Percentiles rank a stretch among this genome's conserved stretches.
Conservation (phyloP, 1,284 basidiomycete genomes). For the Anthracocystis walkeri region DNA sequence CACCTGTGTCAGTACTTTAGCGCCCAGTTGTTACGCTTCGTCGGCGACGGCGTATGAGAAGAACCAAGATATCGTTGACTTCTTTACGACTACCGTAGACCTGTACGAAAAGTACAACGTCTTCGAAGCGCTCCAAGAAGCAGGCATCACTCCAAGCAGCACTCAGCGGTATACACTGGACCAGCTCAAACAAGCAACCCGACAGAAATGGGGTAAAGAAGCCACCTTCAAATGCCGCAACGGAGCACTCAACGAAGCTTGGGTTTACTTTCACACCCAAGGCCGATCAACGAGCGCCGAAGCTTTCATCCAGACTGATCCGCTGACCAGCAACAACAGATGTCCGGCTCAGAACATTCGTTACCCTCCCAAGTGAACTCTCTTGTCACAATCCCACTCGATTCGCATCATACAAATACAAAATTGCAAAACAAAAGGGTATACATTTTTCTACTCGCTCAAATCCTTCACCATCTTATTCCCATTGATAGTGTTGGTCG, state of each 20-base stretch:
- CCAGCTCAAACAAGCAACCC: constrained; percentile 27
- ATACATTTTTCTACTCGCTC: constrained; percentile 8
- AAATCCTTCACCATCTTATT: constrained; percentile 46
- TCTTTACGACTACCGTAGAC: constrained; percentile 42
- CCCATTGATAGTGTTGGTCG: constrained; percentile 61
- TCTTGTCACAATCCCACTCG: background rate
- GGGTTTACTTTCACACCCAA: constrained; percentile 46
- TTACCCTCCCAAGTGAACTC: constrained; percentile 43
- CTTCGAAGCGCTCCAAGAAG: constrained; percentile 28
- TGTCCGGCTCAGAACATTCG: constrained; percentile 40
- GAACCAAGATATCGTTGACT: constrained; percentile 51
- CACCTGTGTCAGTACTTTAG: constrained; percentile 51
- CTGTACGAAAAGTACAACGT: constrained; percentile 42
- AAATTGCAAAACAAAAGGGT: background rate
- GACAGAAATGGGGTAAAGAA: constrained; percentile 27
- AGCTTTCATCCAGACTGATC: constrained; percentile 33
- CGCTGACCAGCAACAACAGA: constrained; percentile 33
- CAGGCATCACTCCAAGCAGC: constrained; percentile 30
- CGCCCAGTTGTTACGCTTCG: constrained; percentile 41
- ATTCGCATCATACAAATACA: constrained; percentile 9
- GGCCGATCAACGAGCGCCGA: constrained; percentile 27
- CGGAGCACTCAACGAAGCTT: constrained; percentile 46
- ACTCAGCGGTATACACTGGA: constrained; percentile 29
- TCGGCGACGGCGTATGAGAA: constrained; percentile 4
- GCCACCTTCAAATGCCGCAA: constrained; percentile 37